phyloP scores from a whole-genome alignment of 1,139 yeast genomes.

The Cylindricascospora bacillispora region DNA sequence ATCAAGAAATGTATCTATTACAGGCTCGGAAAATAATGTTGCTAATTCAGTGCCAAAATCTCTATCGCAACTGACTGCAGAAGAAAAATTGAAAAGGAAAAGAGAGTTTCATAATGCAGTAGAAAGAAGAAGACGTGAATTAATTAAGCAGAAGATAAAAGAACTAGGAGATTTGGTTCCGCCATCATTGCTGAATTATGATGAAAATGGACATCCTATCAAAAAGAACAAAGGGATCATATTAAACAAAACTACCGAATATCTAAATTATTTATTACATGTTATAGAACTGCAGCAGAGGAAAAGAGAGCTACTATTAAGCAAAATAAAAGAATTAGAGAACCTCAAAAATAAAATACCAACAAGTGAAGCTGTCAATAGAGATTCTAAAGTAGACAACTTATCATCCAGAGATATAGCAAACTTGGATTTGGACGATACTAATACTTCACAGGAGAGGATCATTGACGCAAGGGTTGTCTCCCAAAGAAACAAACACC shows the following conservation, averaged over 20 bases:
- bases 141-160: slow-evolving; percentile 63
- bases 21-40: slow-evolving; percentile 6
- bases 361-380: background rate
- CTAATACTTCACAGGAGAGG: slow-evolving; percentile 3
- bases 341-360: slow-evolving; percentile 5
- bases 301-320: slow-evolving; percentile 24
- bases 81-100: slow-evolving; percentile 55
- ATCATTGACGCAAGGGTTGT: slow-evolving; percentile 7
- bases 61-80: slow-evolving; percentile 37
- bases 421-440: no score
- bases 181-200: slow-evolving; percentile 46
- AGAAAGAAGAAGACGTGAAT: slow-evolving; percentile 64
- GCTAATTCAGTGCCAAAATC: slow-evolving; percentile 12
- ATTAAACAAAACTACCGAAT: slow-evolving; percentile 55
- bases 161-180: slow-evolving; percentile 63
- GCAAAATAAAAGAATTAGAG: slow-evolving; percentile 29
- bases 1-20: slow-evolving; percentile 15
- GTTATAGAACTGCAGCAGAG: slow-evolving; percentile 33
- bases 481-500: slow-evolving; percentile 1
- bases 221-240: slow-evolving; percentile 66
- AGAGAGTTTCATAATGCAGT: slow-evolving; percentile 75
- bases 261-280: slow-evolving; percentile 41
- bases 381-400: slow-evolving; percentile 1
- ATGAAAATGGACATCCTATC: slow-evolving; percentile 45
- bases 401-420: slow-evolving; percentile 1